phyloP scores from a whole-genome alignment of 108 stramenopile species.

The Ochromonas danica region DNA sequence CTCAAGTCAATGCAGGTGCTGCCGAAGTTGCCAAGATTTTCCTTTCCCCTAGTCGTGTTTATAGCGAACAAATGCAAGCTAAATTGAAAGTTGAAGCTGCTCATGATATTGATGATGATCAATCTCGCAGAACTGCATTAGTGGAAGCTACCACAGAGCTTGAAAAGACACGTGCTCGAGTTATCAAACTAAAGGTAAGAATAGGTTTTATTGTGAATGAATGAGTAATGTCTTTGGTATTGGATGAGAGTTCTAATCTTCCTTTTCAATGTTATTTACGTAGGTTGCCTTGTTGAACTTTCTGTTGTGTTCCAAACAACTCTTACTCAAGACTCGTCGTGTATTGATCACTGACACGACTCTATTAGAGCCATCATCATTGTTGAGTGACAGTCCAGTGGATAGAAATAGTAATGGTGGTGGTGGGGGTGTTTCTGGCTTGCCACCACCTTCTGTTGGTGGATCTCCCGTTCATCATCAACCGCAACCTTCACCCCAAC shows the following conservation, averaged over 20 bases:
- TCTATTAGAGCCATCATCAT: neutral
- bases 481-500: too few relatives aligned
- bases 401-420: neutral
- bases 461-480: neutral
- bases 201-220: neutral
- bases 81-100: neutral
- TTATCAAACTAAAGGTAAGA: neutral
- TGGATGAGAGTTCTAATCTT: too few relatives aligned
- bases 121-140: neutral
- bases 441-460: neutral
- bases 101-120: neutral
- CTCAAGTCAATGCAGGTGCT: conserved; percentile 34
- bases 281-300: too few relatives aligned
- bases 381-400: neutral
- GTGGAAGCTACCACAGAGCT: neutral
- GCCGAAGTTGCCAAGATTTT: conserved; percentile 33
- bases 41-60: neutral
- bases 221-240: too few relatives aligned
- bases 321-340: neutral
- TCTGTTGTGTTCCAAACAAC: neutral
- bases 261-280: too few relatives aligned
- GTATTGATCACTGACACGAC: neutral
- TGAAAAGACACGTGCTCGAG: neutral
- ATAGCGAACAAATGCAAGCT: neutral
- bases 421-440: neutral